Base-by-base conservation (phyloP, 148 eudicot genomes). In the Rheum nobile region DNA sequence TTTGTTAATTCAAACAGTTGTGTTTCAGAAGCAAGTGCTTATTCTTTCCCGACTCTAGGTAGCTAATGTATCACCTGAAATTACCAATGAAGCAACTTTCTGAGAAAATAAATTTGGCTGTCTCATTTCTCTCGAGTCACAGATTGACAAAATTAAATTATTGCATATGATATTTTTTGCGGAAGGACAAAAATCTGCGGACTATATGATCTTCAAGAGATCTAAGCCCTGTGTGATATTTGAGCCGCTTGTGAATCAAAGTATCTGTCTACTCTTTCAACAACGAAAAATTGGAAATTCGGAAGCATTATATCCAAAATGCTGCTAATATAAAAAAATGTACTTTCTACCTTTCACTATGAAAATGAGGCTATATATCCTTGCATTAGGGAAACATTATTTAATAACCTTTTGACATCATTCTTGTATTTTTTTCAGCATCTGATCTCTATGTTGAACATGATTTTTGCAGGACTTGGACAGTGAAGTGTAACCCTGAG, bases 401-500 rank as follows among this genome's bases (percentile, higher is more conserved):
- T 22, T 55, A 21, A 55, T 31, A 8, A 14, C 29, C 63, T 55
- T 22, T 55, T 24, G 21, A 29, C 32, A 21, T 26, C 7, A 38
- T 22, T 4, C 50, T 38, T 71, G 13, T 46, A 68, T 39, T 3
- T 21, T 38, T n/a, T n/a, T 69, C 41, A 52, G 72, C 67, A 26
- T 82, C 52, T 48, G 43, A 46, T 46, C 65, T 26, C 74, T 72
- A 24, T 34, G 41, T 19, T 34, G 63, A 70, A 77, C 77, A 76
- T 71, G 52, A 71, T 68, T 67, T 39, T 67, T 80, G 75, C 87
- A 95, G 97, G 99, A 92, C 99, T 59, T 95, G 97, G 97, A 77
- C 89, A 71, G 97, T 91, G 71, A 87, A 82, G 81, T 91, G 90
- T 77, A 95, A 95, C 79, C 99, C 99, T 11, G 96, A 87, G 79